Evolutionary conservation across 106 monocot species (phyloP).

Genomic region (Narthecium ossifragum): DNA sequence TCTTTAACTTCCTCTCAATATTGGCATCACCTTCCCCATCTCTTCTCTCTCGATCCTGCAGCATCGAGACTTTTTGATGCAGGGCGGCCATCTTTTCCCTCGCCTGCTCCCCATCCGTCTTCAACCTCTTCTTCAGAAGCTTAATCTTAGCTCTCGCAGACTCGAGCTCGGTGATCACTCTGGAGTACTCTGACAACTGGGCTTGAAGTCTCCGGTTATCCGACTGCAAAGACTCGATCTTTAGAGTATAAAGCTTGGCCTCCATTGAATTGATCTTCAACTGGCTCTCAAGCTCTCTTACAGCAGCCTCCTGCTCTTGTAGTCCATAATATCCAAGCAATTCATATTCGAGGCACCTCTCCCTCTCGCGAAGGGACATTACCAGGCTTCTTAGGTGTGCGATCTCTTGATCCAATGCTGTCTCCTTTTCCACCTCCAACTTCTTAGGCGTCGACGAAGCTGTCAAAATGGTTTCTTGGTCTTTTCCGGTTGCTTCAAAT

Average conservation of each 20-base stretch:
- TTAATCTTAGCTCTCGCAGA: constrained; percentile 29
- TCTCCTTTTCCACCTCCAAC: constrained; percentile 8
- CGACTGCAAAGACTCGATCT: constrained; percentile 43
- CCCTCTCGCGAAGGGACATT: constrained; percentile 38
- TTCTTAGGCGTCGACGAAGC: constrained; percentile 3
- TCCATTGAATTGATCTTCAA: constrained; percentile 45
- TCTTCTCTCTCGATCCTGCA: constrained; percentile 18
- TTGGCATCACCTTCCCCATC: constrained; percentile 6
- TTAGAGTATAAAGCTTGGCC: constrained; percentile 34
- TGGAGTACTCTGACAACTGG: constrained; percentile 27
- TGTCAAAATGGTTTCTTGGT: neutral
- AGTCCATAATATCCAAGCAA: constrained; percentile 33
- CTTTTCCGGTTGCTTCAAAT: constrained; percentile 12
- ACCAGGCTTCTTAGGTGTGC: constrained; percentile 38
- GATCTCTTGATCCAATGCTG: constrained; percentile 44
- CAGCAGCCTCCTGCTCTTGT: constrained; percentile 32
- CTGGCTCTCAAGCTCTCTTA: constrained; percentile 61
- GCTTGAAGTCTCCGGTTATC: constrained; percentile 50
- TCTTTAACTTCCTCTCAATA: constrained; percentile 28
- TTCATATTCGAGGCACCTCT: constrained; percentile 43
- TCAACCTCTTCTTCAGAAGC: constrained; percentile 38
- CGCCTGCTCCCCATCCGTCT: constrained; percentile 21
- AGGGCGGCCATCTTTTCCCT: constrained; percentile 29
- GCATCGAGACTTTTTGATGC: constrained; percentile 9
- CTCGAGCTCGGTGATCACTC: constrained; percentile 21